A percentile compares a stretch with the other conserved stretches of the same genome.
Conservation (phyloP, 306 rosid species). For the Acacia melanoxylon region DNA sequence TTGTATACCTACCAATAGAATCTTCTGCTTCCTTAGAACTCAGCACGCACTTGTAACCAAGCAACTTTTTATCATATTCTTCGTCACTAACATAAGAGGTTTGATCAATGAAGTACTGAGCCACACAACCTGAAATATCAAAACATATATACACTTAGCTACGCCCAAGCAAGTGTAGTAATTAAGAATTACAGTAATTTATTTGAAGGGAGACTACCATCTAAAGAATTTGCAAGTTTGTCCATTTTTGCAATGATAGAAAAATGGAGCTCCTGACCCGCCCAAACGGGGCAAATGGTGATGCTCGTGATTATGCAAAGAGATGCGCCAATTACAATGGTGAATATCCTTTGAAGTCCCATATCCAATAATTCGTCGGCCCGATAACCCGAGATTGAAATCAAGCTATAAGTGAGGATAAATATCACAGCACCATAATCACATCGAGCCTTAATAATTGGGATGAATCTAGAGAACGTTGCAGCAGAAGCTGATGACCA, state of each 20-base stretch:
- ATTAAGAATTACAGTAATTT: too few relatives aligned
- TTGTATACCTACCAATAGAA: slow-evolving; percentile 69
- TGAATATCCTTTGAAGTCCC: slow-evolving; percentile 60
- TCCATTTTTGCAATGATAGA: slow-evolving; percentile 63
- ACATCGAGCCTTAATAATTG: slow-evolving; percentile 68
- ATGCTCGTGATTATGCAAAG: slow-evolving; percentile 60
- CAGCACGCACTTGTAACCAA: slow-evolving; percentile 70
- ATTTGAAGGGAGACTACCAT: slow-evolving; percentile 33
- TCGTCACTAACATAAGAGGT: slow-evolving; percentile 26
- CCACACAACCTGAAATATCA: slow-evolving; percentile 55
- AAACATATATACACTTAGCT: background rate
- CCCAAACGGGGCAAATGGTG: slow-evolving; percentile 79
- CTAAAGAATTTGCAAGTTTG: slow-evolving; percentile 67
- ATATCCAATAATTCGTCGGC: slow-evolving; percentile 45
- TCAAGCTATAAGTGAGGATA: slow-evolving; percentile 85
- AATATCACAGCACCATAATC: slow-evolving; percentile 82
- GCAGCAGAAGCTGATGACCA: slow-evolving; percentile 76
- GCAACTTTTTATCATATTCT: slow-evolving; percentile 36
- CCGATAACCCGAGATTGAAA: slow-evolving; percentile 69
- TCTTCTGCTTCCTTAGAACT: slow-evolving; percentile 72
- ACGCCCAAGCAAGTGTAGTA: background rate
- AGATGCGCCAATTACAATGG: slow-evolving; percentile 68
- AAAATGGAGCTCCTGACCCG: slow-evolving; percentile 69
- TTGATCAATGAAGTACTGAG: slow-evolving; percentile 41
- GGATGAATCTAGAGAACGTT: slow-evolving; percentile 89